These are phyloP conservation scores for Mycena floridula DNA, from an alignment of 768 basidiomycete species.

Conservation along the genomic window DNA sequence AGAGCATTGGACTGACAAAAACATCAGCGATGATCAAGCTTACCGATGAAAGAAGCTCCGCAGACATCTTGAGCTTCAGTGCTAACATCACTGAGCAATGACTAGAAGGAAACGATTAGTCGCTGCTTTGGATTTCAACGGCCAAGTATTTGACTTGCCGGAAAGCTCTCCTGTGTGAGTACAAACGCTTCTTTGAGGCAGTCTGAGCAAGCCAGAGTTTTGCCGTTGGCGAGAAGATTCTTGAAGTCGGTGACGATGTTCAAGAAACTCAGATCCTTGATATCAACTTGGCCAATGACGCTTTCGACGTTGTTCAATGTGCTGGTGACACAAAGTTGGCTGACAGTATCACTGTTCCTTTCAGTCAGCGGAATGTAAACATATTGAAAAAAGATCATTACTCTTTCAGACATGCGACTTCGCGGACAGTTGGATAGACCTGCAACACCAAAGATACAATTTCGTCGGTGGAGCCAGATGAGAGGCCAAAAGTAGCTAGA, in stretches of 20 bases:
- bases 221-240: constrained; percentile 20
- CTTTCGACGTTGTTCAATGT: constrained; percentile 39
- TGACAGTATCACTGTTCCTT: constrained; percentile 20
- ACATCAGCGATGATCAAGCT: neutral
- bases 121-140: too few species aligned
- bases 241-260: constrained; percentile 16
- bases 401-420: constrained; percentile 52
- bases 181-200: constrained; percentile 42
- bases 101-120: too few species aligned
- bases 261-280: constrained; percentile 17
- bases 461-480: constrained; percentile 15
- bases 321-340: constrained; percentile 47
- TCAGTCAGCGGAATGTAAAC: neutral
- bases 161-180: constrained; percentile 24
- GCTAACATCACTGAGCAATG: constrained; percentile 20
- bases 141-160: too few species aligned
- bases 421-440: constrained; percentile 41
- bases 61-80: constrained; percentile 22
- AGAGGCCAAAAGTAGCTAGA: constrained; percentile 18
- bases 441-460: constrained; percentile 27
- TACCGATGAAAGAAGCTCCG: constrained; percentile 38
- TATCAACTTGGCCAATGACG: constrained; percentile 23
- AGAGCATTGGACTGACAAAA: too few species aligned
- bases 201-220: constrained; percentile 34
- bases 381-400: constrained; percentile 21